Evolutionary conservation across 495 filamentous ascomycete species (phyloP).

Genomic region (Xylaria bambusicola): DNA sequence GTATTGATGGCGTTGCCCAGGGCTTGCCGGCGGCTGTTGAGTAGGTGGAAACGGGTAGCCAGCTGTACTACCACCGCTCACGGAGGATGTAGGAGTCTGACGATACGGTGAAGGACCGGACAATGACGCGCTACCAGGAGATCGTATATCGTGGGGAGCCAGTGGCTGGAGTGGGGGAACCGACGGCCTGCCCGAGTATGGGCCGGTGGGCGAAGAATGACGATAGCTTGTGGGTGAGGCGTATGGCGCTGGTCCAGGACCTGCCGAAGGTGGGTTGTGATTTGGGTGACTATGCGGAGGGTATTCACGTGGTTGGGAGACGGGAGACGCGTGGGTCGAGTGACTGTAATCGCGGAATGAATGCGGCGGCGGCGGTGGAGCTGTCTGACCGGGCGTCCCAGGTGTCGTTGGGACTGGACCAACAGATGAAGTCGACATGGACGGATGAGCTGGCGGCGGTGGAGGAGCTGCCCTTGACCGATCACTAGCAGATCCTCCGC

Average conservation of each 20-base stretch:
- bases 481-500: conserved; percentile 39
- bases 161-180: conserved; percentile 55
- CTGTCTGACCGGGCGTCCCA: conserved; percentile 50
- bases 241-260: conserved; percentile 27
- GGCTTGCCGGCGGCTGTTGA: conserved; percentile 55
- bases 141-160: conserved; percentile 51
- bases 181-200: conserved; percentile 48
- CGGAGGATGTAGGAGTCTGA: conserved; percentile 48
- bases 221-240: conserved; percentile 47
- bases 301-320: conserved; percentile 32
- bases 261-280: conserved; percentile 30
- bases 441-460: conserved; percentile 28
- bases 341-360: conserved; percentile 52
- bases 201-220: conserved; percentile 27
- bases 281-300: conserved; percentile 39
- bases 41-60: conserved; percentile 58
- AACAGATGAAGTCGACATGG: conserved; percentile 18
- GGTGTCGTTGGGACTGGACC: conserved; percentile 38
- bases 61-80: conserved; percentile 38
- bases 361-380: conserved; percentile 36
- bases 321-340: conserved; percentile 44
- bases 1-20: conserved; percentile 52
- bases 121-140: conserved; percentile 47
- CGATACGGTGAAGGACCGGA: conserved; percentile 57
- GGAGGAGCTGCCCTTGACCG: conserved; percentile 23